Evolutionary conservation across 352 stramenopile species (phyloP), one percentile per base, ranked within the genome.

Genomic region (Phytophthora crassamura): DNA sequence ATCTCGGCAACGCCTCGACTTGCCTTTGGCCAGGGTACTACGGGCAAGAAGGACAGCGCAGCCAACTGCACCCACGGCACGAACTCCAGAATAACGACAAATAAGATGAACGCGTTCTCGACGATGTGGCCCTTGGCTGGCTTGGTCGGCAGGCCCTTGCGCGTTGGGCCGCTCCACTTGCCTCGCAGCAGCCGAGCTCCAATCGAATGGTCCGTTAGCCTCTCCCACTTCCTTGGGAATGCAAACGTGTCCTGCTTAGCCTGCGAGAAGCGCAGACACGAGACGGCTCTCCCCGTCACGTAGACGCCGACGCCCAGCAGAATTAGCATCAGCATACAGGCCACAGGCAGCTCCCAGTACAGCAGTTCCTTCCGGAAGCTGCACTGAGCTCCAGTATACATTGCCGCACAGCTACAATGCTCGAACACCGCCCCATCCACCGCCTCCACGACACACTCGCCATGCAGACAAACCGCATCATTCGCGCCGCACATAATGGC

Each of bases 271-370:
- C 68, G 67, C 36, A 90, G 59, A 53, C 70, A 67, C 22, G n/a
- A 14, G 9, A 56, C 43, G 4, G 59, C 64, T 22, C 66, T 74
- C 10, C 35, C 50, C 15, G 58, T 72, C 12, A 86, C 28, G 14
- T 78, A 47, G 8, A 78, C 42, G 0, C 76, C 71, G 41, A 88
- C 38, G 7, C 76, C 16, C 2, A 77, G 18, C n/a, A 85, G 55
- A 25, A 72, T 42, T 15, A 88, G 63, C 10, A 90, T 47, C 12
- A 80, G n/a, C 10, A 59, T 50, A 16, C 46, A 60, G 5, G 79
- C 68, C n/a, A 92, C 50, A 46, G 77, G 74, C 30, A 88, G 42
- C 66, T 90, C 83, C 59, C 83, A 79, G 60, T 78, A 82, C 33
- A 75, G 32, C 43, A 88, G 64, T 18, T 74, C 66, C 7, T 14